Conservation (phyloP, 495 filamentous ascomycete species). For the Penicillium psychrofluorescens region DNA sequence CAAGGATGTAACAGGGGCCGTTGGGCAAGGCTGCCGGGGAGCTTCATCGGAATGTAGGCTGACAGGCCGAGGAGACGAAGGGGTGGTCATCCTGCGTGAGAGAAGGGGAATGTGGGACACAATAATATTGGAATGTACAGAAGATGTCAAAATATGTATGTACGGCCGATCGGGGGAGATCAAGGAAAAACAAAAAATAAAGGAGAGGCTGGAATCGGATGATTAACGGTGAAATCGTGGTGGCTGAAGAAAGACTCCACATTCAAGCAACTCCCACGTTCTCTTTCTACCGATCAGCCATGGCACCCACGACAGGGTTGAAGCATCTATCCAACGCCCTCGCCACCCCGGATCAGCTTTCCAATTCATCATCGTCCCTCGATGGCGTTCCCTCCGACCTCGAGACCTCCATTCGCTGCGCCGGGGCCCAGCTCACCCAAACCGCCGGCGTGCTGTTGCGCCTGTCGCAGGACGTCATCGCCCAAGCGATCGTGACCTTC, state of each 20-base stretch:
- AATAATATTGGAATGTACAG: conserved; percentile 19
- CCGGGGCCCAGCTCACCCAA: conserved; percentile 70
- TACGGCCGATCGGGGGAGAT: background rate
- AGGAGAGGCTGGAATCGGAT: conserved; percentile 14
- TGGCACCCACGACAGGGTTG: conserved; percentile 23
- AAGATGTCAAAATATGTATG: background rate
- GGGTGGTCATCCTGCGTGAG: background rate
- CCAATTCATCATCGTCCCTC: conserved; percentile 55
- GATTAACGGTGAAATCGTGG: conserved; percentile 14
- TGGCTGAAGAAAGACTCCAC: conserved; percentile 15
- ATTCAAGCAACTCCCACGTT: conserved; percentile 9
- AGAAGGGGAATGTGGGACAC: background rate
- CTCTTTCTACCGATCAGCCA: conserved; percentile 10
- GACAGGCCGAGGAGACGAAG: background rate
- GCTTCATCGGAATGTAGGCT: conserved; percentile 24
- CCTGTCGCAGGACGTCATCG: conserved; percentile 81
- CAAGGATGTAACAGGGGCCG: conserved; percentile 12
- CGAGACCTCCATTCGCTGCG: conserved; percentile 54
- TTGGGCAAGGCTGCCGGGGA: no score
- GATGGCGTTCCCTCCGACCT: conserved; percentile 72
- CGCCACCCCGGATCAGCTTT: conserved; percentile 74
- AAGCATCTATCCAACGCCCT: conserved; percentile 75
- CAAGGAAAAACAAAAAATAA: conserved; percentile 5
- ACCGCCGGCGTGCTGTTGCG: conserved; percentile 79
- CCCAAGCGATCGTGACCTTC: conserved; percentile 81